Evolutionary conservation across 495 filamentous ascomycete genomes (phyloP).

Genomic region (Hypoxylon fragiforme): DNA sequence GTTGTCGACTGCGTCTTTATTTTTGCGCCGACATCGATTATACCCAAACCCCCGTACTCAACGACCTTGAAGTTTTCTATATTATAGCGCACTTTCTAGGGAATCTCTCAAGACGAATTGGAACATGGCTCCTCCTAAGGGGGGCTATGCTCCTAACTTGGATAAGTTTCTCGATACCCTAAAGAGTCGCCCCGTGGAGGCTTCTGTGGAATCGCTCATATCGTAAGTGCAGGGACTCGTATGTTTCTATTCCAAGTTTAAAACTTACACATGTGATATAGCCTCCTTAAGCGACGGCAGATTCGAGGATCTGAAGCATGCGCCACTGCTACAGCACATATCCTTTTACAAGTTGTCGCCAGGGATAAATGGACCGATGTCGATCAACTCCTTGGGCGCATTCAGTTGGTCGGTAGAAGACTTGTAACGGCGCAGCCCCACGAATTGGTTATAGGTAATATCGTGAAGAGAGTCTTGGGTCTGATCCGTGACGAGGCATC

Average conservation of each 20-base stretch:
- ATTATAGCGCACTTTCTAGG: background rate
- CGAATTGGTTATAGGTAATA: constrained; percentile 91
- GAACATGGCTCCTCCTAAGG: constrained; percentile 47
- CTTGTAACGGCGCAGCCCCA: constrained; percentile 80
- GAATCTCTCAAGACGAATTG: background rate
- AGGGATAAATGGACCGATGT: constrained; percentile 72
- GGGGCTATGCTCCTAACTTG: constrained; percentile 66
- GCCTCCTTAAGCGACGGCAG: constrained; percentile 86
- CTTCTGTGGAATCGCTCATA: constrained; percentile 78
- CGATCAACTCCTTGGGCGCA: constrained; percentile 71
- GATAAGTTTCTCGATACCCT: constrained; percentile 77
- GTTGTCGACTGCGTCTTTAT: background rate
- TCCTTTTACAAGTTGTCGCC: constrained; percentile 81
- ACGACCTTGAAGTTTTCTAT: constrained; percentile 1
- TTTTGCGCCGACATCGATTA: background rate
- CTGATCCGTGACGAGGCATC: constrained; percentile 89
- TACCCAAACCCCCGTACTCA: background rate
- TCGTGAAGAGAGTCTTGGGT: constrained; percentile 85
- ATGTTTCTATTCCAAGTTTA: constrained; percentile 5
- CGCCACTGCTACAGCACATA: constrained; percentile 85
- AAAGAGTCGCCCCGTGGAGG: constrained; percentile 69
- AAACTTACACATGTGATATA: constrained; percentile 38
- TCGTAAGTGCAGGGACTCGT: constrained; percentile 59
- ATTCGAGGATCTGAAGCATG: constrained; percentile 84
- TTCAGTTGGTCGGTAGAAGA: constrained; percentile 72